Percentiles rank a stretch among this genome's conserved stretches.
Evolutionary conservation across 495 filamentous ascomycete genomes (phyloP).

Genomic region (Trichoderma gamsii): DNA sequence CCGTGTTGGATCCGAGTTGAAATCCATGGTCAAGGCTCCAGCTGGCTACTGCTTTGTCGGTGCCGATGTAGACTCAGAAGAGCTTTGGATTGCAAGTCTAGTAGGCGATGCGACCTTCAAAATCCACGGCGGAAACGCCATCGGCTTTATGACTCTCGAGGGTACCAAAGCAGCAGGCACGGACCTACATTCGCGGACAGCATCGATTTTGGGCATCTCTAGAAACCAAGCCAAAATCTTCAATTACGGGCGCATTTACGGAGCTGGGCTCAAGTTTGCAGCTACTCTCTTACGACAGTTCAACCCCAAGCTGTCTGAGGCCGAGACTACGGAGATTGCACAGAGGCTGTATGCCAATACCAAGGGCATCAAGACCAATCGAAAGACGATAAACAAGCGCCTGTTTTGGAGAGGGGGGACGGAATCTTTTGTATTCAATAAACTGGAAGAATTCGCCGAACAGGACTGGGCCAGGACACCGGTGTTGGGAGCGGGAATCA

Average conservation of each 20-base stretch:
- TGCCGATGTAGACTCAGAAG: conserved; percentile 97
- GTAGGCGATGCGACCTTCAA: conserved; percentile 92
- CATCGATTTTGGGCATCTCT: conserved; percentile 83
- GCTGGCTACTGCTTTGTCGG: conserved; percentile 90
- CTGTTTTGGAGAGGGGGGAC: conserved; percentile 95
- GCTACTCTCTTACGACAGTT: conserved; percentile 86
- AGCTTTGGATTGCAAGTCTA: conserved; percentile 96
- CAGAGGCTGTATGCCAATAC: conserved; percentile 78
- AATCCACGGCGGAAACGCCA: conserved; percentile 89
- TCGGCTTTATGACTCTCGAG: conserved; percentile 98
- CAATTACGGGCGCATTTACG: conserved; percentile 98
- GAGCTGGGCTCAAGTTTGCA: conserved; percentile 89
- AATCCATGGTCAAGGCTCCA: conserved; percentile 92
- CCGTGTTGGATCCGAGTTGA: conserved; percentile 92
- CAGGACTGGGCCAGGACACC: conserved; percentile 88
- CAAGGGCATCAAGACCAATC: conserved; percentile 71
- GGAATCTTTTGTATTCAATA: conserved; percentile 97
- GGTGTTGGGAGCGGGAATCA: conserved; percentile 93
- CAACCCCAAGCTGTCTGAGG: conserved; percentile 74
- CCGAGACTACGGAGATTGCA: conserved; percentile 67
- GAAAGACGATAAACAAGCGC: conserved; percentile 60
- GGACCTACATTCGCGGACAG: conserved; percentile 91
- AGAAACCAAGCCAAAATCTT: conserved; percentile 96
- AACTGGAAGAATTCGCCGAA: conserved; percentile 92
- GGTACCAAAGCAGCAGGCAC: conserved; percentile 91